Evolutionary conservation across 1,284 basidiomycete genomes (phyloP).

Genomic region (Trametes versicolor): DNA sequence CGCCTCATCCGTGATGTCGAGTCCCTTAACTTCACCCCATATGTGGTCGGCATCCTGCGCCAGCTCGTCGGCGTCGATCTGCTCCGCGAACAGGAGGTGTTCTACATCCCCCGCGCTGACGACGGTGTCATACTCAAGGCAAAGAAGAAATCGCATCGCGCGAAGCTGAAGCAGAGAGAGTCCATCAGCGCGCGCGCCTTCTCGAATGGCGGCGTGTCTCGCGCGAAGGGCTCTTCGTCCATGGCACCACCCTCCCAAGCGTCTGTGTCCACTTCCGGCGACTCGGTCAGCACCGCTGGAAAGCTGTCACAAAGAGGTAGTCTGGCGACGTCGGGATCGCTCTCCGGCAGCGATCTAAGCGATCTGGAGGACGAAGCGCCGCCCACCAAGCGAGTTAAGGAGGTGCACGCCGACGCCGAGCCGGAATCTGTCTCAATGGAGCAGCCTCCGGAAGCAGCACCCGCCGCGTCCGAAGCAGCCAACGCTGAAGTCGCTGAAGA

Average conservation of each 20-base stretch:
- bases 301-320: constrained; percentile 25
- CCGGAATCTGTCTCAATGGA: background rate
- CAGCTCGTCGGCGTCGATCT: constrained; percentile 70
- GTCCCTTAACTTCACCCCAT: constrained; percentile 57
- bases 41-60: constrained; percentile 63
- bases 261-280: constrained; percentile 36
- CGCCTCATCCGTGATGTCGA: constrained; percentile 61
- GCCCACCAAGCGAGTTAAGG: constrained; percentile 31
- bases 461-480: background rate
- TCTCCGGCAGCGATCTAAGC: constrained; percentile 36
- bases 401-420: constrained; percentile 1
- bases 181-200: constrained; percentile 37
- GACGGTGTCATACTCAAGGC: constrained; percentile 39
- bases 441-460: background rate
- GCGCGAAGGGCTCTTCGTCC: constrained; percentile 26
- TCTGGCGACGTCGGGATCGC: constrained; percentile 27
- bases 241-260: constrained; percentile 36
- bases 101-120: constrained; percentile 58
- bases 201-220: constrained; percentile 29
- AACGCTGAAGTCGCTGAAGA: background rate
- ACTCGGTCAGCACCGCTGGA: constrained; percentile 24
- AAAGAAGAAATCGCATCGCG: constrained; percentile 25
- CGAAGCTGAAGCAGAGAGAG: constrained; percentile 37
- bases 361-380: constrained; percentile 31
- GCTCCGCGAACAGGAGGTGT: constrained; percentile 68